Evolutionary conservation across 2,329 filamentous ascomycete species (phyloP), one percentile per base, ranked within the genome.

Genomic region (Colletotrichum sp.): DNA sequence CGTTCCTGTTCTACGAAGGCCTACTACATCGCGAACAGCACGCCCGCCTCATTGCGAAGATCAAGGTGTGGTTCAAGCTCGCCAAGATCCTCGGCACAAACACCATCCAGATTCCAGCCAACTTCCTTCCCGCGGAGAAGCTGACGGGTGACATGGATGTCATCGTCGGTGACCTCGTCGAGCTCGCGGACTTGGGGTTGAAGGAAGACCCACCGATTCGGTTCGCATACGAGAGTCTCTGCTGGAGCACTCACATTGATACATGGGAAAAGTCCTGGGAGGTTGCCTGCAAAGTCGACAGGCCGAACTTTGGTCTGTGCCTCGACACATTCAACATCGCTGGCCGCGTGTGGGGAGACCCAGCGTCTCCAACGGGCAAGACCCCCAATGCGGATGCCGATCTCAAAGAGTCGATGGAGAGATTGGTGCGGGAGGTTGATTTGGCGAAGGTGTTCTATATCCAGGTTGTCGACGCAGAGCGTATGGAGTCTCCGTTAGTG

Each of bases 271-370:
- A 87, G 13, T 91, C 90, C 77, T 96, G 93, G 92, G 90, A 92
- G 6, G 86, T 95, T 5, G 92, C 95, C 1, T 83, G 88, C 78
- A 85, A 84, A 3, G 93, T 96, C 29, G 87, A 94, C 82, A 84
- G 93, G 6, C 84, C 89, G 7, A 96, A 96, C 83, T 95, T 96
- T 80, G 94, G 94, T 6, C 86, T 95, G 44, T 95, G 93, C 80
- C 87, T 96, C n/a, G 94, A 96, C 83, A 95, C 92, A 0, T 96
- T 95, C 85, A 95, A 96, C 82, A 93, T 96, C 75, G 91, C 93
- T 0, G 94, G 91, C 1, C 85, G 92, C 4, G 90, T 95, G 72
- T 96, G 91, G 79, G 94, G 93, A 0, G 93, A 96, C 79, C 94
- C 94, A 0, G 83, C 90, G 0, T 83, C 88, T 0, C 78, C 85